Evolutionary conservation across 495 filamentous ascomycete genomes (phyloP).

Genomic region (Hyaloscypha variabilis): DNA sequence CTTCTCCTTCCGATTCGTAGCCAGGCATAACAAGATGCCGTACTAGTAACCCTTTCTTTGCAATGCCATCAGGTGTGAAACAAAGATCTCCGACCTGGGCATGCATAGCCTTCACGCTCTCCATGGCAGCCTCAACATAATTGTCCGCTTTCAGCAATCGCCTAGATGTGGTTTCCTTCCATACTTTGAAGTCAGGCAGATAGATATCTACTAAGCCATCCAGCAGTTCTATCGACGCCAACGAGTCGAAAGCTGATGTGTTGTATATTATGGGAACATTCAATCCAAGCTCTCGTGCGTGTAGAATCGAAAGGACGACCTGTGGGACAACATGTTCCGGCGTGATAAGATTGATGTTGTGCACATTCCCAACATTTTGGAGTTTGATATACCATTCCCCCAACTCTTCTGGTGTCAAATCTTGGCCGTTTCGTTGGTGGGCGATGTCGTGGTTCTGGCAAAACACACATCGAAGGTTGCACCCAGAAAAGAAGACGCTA

Average conservation of each 20-base stretch:
- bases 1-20: conserved; percentile 63
- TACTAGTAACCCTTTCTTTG: conserved; percentile 70
- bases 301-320: conserved; percentile 69
- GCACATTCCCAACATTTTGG: conserved; percentile 68
- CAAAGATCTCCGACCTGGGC: conserved; percentile 74
- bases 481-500: conserved; percentile 74
- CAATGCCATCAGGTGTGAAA: conserved; percentile 76
- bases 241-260: conserved; percentile 73
- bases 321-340: conserved; percentile 81
- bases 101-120: conserved; percentile 76
- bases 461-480: conserved; percentile 77
- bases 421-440: conserved; percentile 71
- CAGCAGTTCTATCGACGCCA: conserved; percentile 65
- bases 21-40: conserved; percentile 82
- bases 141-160: conserved; percentile 74
- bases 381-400: conserved; percentile 79
- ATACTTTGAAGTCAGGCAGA: conserved; percentile 79
- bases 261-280: conserved; percentile 76
- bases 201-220: conserved; percentile 81
- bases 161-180: conserved; percentile 61
- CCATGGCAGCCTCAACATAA: conserved; percentile 65
- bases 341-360: conserved; percentile 81
- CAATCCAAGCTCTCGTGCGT: conserved; percentile 66
- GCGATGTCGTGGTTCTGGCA: conserved; percentile 85
- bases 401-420: conserved; percentile 75